Conservation (phyloP, 208 protist genomes). For the Paratrypanosoma confusum region DNA sequence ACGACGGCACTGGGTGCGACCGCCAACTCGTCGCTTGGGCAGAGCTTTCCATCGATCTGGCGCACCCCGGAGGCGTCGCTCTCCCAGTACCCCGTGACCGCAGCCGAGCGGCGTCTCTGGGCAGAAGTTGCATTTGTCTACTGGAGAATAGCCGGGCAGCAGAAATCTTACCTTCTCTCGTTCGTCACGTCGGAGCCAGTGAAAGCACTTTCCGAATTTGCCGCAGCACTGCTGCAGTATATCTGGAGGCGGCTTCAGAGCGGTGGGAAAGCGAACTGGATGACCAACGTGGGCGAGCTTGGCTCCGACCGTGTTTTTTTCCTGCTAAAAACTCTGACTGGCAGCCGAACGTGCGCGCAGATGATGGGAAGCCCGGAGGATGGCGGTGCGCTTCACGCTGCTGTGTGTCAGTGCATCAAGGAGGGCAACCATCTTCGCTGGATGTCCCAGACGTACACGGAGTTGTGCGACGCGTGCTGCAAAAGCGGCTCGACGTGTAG, state of each 20-base stretch:
- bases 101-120: constrained; percentile 40
- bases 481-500: constrained; percentile 4
- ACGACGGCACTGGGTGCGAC: no score
- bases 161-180: constrained; percentile 46
- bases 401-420: constrained; percentile 18
- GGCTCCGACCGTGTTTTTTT: constrained; percentile 35
- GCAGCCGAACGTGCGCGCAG: constrained; percentile 19
- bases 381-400: constrained; percentile 8
- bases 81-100: no score
- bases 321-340: constrained; percentile 43
- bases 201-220: constrained; percentile 17
- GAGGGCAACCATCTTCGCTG: constrained; percentile 15
- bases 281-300: constrained; percentile 21
- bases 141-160: constrained; percentile 35
- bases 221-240: constrained; percentile 32
- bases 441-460: constrained; percentile 24
- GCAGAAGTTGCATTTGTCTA: constrained; percentile 48
- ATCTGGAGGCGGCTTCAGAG: constrained; percentile 21
- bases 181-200: constrained; percentile 30
- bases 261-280: no score
- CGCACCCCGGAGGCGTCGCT: no score
- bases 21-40: no score
- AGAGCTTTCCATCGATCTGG: no score
- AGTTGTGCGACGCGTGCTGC: constrained; percentile 42
- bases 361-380: constrained; percentile 25